phyloP scores from a whole-genome alignment of 106 monocot species.

The Amphibolis antarctica region DNA sequence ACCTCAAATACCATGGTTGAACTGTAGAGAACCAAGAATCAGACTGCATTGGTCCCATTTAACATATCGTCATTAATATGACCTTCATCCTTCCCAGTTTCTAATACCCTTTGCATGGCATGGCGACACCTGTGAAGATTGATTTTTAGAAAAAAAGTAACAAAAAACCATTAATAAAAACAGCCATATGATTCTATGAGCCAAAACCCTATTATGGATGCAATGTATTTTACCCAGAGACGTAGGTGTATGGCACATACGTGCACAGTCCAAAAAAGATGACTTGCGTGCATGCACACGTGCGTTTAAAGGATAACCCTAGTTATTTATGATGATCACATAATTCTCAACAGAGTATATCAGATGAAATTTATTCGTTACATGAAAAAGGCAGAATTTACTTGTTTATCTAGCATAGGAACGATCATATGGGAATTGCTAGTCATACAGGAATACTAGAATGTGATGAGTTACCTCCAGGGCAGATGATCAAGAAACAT shows the following conservation, averaged over 20 bases:
- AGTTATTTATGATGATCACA: too few relatives aligned
- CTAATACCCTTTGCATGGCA: constrained; percentile 63
- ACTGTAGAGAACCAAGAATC: neutral
- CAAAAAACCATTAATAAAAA: constrained; percentile 1
- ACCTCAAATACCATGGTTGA: too few relatives aligned
- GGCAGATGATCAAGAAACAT: constrained; percentile 99
- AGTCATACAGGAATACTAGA: neutral
- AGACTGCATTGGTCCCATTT: constrained; percentile 20
- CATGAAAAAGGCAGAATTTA: too few relatives aligned
- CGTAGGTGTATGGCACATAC: too few relatives aligned
- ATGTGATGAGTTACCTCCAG: constrained; percentile 61
- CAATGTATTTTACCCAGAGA: too few relatives aligned
- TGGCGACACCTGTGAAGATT: constrained; percentile 43
- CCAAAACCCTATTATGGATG: too few relatives aligned
- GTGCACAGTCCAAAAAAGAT: too few relatives aligned
- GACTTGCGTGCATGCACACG: too few relatives aligned
- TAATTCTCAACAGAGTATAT: too few relatives aligned
- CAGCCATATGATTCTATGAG: neutral
- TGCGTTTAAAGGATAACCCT: too few relatives aligned
- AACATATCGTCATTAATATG: constrained; percentile 8
- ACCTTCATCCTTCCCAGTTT: constrained; percentile 21
- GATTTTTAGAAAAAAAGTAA: neutral
- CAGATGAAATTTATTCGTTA: too few relatives aligned
- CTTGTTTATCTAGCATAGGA: neutral
- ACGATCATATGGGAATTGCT: neutral